Percentiles rank a stretch among this genome's conserved stretches.
These are phyloP conservation scores for Dictyostelium citrinum DNA, from an alignment of 78 protist species.

Conservation along the genomic window DNA sequence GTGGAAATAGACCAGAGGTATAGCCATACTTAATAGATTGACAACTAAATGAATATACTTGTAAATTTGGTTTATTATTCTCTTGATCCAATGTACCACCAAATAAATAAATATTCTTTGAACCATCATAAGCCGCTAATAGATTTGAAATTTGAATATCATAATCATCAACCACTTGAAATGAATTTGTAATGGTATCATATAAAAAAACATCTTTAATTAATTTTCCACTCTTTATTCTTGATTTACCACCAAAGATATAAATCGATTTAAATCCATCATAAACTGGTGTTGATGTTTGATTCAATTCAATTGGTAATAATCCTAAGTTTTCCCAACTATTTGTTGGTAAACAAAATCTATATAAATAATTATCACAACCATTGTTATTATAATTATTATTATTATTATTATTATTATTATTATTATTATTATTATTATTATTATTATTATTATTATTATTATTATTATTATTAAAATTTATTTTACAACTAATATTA, in stretches of 20 bases:
- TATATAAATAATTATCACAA: neutral
- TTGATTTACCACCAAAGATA: neutral
- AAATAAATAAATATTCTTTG: neutral
- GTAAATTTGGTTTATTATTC: neutral
- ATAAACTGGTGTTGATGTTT: constrained; percentile 5
- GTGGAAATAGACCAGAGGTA: neutral
- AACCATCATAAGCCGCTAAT: neutral
- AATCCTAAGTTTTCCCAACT: constrained; percentile 3
- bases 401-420: constrained; percentile 12
- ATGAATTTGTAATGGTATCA: neutral
- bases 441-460: too few relatives aligned
- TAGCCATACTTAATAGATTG: neutral
- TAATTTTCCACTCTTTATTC: neutral
- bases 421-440: constrained; percentile 7
- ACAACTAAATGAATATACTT: neutral
- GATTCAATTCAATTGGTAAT: neutral
- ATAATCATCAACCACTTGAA: neutral
- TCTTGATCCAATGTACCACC: neutral
- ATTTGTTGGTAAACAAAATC: neutral
- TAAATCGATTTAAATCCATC: constrained; percentile 5
- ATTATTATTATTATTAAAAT: neutral
- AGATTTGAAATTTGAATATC: neutral
- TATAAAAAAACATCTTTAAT: neutral
- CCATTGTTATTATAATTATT: neutral
- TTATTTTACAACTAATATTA: neutral